Base-by-base conservation (phyloP, 2,329 filamentous ascomycete species). In the Sclerotinia sclerotiorum region DNA sequence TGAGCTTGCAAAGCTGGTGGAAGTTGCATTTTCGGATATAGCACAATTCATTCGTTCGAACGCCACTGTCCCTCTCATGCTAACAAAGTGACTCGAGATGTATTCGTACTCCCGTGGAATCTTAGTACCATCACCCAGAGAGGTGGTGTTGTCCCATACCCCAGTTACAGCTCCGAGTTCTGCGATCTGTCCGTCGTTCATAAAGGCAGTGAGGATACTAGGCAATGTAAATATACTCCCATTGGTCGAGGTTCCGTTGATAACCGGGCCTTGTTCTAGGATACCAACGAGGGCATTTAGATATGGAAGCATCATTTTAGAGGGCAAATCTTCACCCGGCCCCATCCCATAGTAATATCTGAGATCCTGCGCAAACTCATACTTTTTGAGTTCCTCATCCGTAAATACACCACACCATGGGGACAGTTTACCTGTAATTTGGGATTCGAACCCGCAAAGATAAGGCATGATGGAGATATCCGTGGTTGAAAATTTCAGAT, bases 391-490 rank as follows among this genome's bases (percentile, higher is more conserved):
- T 76, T 91, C 89, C 3, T 85, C 80, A 46, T 88, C 80, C 3
- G 84, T 87, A 73, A 90, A 88, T 21, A 89, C 80, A 63, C 80
- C 79, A 75, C 89, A 91, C 80, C 86, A 90, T 0, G 87, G 85
- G 5, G 86, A 89, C 5, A 85, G 76, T 2, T 78, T 79, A 1
- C 88, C 88, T 0, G 82, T 86, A 71, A 91, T 90, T 73, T 91
- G 88, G 3, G 84, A 87, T 73, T 92, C 89, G 69, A 89, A 91
- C 5, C 87, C 89, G 72, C 89, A 92, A n/a, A 90, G 81, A 72
- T 91, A 90, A 0, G 88, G 87, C 62, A 91, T 87, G 56, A 84
- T 82, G 10, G 79, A 80, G 54, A 88, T 79, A 68, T 90, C 86
- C 1, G 77, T 78, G 44, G 82, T 78, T 0, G 81, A 82, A 46